Percentiles rank a stretch among this genome's conserved stretches.
phyloP scores from a whole-genome alignment of 2,329 filamentous ascomycete species.

The Alternaria hordeiaustralica region DNA sequence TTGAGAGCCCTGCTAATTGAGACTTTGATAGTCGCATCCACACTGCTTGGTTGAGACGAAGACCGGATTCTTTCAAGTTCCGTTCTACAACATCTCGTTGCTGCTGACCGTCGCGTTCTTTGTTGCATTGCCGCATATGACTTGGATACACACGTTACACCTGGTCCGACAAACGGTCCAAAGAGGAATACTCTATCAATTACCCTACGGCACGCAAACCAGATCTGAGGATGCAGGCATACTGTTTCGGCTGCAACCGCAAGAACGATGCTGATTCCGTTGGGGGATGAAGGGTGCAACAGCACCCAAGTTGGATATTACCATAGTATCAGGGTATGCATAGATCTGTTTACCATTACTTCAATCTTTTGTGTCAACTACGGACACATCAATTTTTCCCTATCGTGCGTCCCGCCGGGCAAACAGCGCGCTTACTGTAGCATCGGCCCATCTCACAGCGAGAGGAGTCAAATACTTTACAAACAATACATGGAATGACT shows the following conservation, averaged over 20 bases:
- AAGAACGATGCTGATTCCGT: background rate
- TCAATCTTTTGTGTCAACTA: background rate
- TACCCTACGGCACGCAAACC: background rate
- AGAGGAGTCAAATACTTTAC: background rate
- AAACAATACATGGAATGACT: background rate
- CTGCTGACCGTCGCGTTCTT: background rate
- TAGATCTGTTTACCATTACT: conserved; percentile 7
- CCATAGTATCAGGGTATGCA: conserved; percentile 1
- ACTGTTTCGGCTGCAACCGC: background rate
- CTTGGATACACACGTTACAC: background rate
- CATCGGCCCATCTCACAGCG: background rate
- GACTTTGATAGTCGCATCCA: conserved; percentile 8
- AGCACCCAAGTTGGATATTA: conserved; percentile 4
- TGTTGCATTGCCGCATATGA: background rate
- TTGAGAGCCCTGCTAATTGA: conserved; percentile 7
- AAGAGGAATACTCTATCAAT: background rate
- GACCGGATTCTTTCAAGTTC: conserved; percentile 4
- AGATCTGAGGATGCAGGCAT: background rate
- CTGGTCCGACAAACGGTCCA: background rate
- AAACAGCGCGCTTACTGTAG: background rate
- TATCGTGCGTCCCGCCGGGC: background rate
- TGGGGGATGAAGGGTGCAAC: background rate
- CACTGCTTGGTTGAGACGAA: conserved; percentile 8
- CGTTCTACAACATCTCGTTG: background rate
- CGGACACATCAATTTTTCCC: background rate